Evolutionary conservation across 2,329 filamentous ascomycete genomes (phyloP), one percentile per base, ranked within the genome.

Genomic region (Paraconiothyrium sp.): DNA sequence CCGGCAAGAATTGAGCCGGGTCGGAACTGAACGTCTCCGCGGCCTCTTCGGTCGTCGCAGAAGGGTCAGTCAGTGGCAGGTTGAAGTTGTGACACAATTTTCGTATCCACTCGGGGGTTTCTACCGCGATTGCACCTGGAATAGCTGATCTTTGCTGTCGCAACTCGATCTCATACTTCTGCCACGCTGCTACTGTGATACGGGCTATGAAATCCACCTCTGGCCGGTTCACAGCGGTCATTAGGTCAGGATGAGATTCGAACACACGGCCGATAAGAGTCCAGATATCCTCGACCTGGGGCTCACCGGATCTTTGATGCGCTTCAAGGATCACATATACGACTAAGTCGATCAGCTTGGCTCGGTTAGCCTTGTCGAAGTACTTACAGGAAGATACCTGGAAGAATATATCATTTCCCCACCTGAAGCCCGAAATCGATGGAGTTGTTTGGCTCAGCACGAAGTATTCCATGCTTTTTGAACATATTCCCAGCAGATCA

Each of bases 141-240:
- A 5, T 20, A 22, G 9, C 24, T 11, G 20, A 9, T 22, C 44
- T 47, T 5, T 47, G 44, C 20, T 47, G 44, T 24, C 44, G 44
- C 44, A 47, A 27, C 20, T 27, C 20, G 22, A 47, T 20, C 1
- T 27, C 22, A 5, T 47, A 27, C 9, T 27, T 47, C 44, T 47
- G 44, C 44, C 44, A 47, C 22, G 44, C 44, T 47, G 44, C 44
- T 5, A 27, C 44, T 10, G 44, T 47, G 20, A 47, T 47, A 20
- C 44, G 44, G 2, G 44, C 44, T 2, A 47, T 20, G 10, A 47
- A 47, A 4, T 24, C 24, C 20, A 47, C 44, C 44, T 47, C 44
- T 3, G 44, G 44, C 5, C 44, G 20, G 22, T 20, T 47, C 4
- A 11, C 20, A 16, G 44, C 44, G 1, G 44, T 47, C 44, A 47